Evolutionary conservation across 768 basidiomycete species (phyloP).

Genomic region (Calvatia gigantea): DNA sequence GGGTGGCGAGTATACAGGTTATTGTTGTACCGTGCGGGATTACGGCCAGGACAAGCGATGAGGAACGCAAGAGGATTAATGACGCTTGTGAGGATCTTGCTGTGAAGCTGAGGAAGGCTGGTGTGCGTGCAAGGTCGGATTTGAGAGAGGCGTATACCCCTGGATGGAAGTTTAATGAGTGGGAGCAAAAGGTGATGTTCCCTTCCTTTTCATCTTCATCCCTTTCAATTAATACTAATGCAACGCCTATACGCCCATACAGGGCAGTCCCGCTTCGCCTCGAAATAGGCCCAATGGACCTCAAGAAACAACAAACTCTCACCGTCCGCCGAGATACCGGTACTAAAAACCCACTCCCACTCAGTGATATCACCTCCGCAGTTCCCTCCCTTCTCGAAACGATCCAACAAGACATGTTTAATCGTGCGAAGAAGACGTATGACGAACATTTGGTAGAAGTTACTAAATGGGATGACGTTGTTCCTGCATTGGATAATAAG

Average conservation of each 20-base stretch:
- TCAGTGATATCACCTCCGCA: conserved; percentile 37
- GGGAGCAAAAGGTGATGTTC: conserved; percentile 87
- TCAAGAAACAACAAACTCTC: conserved; percentile 77
- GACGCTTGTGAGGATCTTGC: conserved; percentile 77
- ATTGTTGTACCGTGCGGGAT: conserved; percentile 93
- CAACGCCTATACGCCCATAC: no score
- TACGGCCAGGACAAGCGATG: conserved; percentile 76
- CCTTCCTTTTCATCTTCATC: neutral
- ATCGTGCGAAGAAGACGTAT: conserved; percentile 70
- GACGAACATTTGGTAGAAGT: conserved; percentile 68
- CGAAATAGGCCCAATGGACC: conserved; percentile 93
- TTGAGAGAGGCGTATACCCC: conserved; percentile 95
- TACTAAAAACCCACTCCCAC: conserved; percentile 40
- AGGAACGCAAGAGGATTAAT: conserved; percentile 67
- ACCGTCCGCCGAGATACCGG: conserved; percentile 74
- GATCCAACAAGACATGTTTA: conserved; percentile 89
- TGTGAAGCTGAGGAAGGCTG: conserved; percentile 63
- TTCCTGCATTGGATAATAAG: conserved; percentile 88
- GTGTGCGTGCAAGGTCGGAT: conserved; percentile 85
- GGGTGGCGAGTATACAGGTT: conserved; percentile 90
- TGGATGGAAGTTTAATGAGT: conserved; percentile 98
- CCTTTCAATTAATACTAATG: no score
- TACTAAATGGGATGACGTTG: conserved; percentile 88
- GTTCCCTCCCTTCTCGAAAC: conserved; percentile 71
- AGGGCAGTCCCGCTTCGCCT: conserved; percentile 98